A percentile compares a stretch with the other conserved stretches of the same genome.
Conservation (phyloP, 371 early-diverging fungal genomes). For the Mortierella sp. region DNA sequence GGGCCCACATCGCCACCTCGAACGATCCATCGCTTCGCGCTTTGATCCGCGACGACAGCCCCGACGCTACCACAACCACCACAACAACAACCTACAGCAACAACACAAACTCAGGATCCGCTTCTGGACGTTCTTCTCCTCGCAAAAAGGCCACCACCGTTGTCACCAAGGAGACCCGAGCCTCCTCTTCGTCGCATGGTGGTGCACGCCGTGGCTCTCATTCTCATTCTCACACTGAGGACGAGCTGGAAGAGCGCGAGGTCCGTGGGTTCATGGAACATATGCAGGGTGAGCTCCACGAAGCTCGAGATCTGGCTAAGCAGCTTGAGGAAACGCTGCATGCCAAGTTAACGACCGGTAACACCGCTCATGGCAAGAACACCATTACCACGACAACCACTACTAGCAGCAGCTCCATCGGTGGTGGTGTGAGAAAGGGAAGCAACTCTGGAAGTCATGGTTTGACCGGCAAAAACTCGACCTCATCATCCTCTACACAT, state of each 20-base stretch:
- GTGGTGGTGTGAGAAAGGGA: too few species aligned
- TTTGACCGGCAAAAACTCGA: too few species aligned
- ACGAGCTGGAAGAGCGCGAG: conserved; percentile 21
- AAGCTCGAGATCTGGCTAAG: conserved; percentile 19
- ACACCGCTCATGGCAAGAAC: neutral
- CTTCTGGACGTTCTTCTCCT: neutral
- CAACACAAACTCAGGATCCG: neutral
- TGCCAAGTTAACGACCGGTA: conserved; percentile 5
- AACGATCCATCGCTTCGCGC: conserved; percentile 16
- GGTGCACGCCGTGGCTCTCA: conserved; percentile 1
- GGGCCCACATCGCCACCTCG: conserved; percentile 18
- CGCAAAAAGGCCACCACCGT: conserved; percentile 1
- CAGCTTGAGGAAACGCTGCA: conserved; percentile 21
- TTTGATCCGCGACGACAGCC: conserved; percentile 24
- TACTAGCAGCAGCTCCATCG: too few species aligned
- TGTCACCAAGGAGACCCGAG: neutral
- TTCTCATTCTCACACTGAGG: neutral
- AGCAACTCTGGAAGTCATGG: too few species aligned
- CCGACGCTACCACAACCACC: conserved; percentile 11
- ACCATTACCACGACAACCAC: neutral
- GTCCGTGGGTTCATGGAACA: conserved; percentile 29
- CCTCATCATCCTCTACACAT: too few species aligned
- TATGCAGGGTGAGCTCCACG: conserved; percentile 22
- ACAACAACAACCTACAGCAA: conserved; percentile 9
- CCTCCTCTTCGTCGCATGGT: neutral